Percentiles rank a stretch among this genome's conserved stretches.
These are phyloP conservation scores for Lachnellula subtilissima DNA, from an alignment of 2,329 filamentous ascomycete species.

Conservation along the genomic window DNA sequence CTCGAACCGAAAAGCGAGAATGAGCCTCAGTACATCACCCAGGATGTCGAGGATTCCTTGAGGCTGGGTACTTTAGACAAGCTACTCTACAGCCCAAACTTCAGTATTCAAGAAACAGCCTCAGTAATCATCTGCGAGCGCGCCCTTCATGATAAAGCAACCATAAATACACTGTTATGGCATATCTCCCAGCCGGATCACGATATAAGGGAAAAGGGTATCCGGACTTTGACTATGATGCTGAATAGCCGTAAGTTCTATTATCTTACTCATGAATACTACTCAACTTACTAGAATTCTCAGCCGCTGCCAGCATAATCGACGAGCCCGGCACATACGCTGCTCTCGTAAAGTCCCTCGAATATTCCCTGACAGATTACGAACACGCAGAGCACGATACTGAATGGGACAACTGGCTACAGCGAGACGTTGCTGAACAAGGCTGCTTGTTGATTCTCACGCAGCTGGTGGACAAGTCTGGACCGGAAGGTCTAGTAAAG, in stretches of 20 bases:
- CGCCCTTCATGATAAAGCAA: constrained; percentile 53
- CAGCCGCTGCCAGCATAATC: constrained; percentile 21
- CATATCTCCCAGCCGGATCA: constrained; percentile 57
- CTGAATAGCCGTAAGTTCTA: constrained; percentile 41
- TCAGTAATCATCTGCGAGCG: constrained; percentile 53
- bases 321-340: constrained; percentile 31
- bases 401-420: constrained; percentile 57
- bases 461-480: constrained; percentile 50
- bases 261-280: not conserved
- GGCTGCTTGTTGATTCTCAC: constrained; percentile 54
- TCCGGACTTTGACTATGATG: constrained; percentile 53
- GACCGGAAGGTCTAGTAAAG: constrained; percentile 52
- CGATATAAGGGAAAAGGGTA: constrained; percentile 51
- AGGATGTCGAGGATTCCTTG: constrained; percentile 69
- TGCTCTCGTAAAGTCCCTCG: constrained; percentile 56
- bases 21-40: constrained; percentile 68
- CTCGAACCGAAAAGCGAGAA: constrained; percentile 60
- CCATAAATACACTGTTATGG: constrained; percentile 48
- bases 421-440: constrained; percentile 58
- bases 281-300: constrained; percentile 23
- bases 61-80: constrained; percentile 61
- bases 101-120: constrained; percentile 65
- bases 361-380: constrained; percentile 48
- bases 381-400: constrained; percentile 49
- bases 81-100: constrained; percentile 66